phyloP scores from a whole-genome alignment of 257 asterid species.

The Penstemon newberryi region DNA sequence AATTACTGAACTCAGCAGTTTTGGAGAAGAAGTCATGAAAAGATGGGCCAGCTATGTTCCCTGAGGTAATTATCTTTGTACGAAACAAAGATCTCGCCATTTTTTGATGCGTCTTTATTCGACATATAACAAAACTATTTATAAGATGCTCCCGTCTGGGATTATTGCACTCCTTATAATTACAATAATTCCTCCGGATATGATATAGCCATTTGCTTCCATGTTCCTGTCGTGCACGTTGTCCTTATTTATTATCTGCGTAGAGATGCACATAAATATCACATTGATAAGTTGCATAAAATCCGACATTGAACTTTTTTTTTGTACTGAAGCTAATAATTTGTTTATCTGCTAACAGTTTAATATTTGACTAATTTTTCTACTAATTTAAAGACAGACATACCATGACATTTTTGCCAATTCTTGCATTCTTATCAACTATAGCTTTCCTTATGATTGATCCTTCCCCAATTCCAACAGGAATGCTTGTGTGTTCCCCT shows the following conservation, averaged over 20 bases:
- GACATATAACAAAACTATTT: conserved; percentile 5
- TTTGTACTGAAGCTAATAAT: too few relatives aligned
- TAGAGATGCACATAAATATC: background rate
- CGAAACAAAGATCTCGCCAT: too few relatives aligned
- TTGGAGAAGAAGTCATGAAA: too few relatives aligned
- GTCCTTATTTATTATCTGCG: conserved; percentile 76
- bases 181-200: conserved; percentile 61
- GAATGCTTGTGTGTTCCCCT: conserved; percentile 42
- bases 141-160: conserved; percentile 64
- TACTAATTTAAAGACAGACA: background rate
- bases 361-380: too few relatives aligned
- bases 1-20: too few relatives aligned
- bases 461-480: conserved; percentile 77
- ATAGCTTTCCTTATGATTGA: conserved; percentile 67
- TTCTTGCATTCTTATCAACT: conserved; percentile 76
- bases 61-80: too few relatives aligned
- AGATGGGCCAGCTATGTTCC: too few relatives aligned
- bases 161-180: conserved; percentile 60
- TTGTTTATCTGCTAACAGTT: too few relatives aligned
- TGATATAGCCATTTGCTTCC: conserved; percentile 65
- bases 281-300: background rate
- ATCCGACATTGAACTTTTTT: too few relatives aligned
- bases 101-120: too few relatives aligned
- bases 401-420: conserved; percentile 86
- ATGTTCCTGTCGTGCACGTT: conserved; percentile 63